These are phyloP conservation scores for Geopyxis carbonaria DNA, from an alignment of 495 filamentous ascomycete genomes.

Conservation along the genomic window DNA sequence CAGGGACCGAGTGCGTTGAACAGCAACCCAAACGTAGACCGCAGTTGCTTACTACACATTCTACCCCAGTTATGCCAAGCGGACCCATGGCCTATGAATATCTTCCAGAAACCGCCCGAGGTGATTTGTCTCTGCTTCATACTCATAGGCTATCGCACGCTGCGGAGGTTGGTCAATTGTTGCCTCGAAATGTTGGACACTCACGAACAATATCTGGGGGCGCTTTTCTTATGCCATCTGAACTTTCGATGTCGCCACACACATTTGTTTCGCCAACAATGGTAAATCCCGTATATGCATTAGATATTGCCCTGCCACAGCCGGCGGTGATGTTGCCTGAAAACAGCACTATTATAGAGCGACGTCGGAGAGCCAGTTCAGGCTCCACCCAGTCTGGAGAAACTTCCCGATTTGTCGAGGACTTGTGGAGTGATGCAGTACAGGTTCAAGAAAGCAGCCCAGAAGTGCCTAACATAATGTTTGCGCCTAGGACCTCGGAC, in stretches of 20 bases:
- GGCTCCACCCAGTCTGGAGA: slow-evolving; percentile 1
- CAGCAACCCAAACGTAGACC: slow-evolving; percentile 8
- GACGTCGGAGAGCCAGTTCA: slow-evolving; percentile 13
- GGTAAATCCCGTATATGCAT: slow-evolving; percentile 13
- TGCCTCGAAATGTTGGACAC: slow-evolving; percentile 13
- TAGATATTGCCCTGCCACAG: slow-evolving; percentile 6
- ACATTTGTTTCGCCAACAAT: slow-evolving; percentile 6
- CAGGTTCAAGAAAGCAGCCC: no score
- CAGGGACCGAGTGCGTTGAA: slow-evolving; percentile 7
- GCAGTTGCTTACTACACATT: slow-evolving; percentile 13
- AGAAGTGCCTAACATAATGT: no score
- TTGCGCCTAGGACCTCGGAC: no score
- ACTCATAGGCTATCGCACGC: slow-evolving; percentile 24
- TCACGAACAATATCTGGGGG: not conserved
- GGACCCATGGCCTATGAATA: not conserved
- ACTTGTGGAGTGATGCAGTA: not conserved
- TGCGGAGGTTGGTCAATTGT: slow-evolving; percentile 24
- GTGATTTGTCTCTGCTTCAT: slow-evolving; percentile 22
- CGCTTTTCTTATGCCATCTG: not conserved
- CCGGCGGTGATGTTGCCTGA: not conserved
- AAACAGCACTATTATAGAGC: not conserved
- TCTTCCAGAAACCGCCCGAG: slow-evolving; percentile 11
- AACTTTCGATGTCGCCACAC: slow-evolving; percentile 6
- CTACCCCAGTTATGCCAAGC: slow-evolving; percentile 13
- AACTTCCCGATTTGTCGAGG: not conserved